Percentiles rank a stretch among this genome's conserved stretches.
Conservation (phyloP, 2,329 filamentous ascomycete genomes). For the Ascochyta lentis region DNA sequence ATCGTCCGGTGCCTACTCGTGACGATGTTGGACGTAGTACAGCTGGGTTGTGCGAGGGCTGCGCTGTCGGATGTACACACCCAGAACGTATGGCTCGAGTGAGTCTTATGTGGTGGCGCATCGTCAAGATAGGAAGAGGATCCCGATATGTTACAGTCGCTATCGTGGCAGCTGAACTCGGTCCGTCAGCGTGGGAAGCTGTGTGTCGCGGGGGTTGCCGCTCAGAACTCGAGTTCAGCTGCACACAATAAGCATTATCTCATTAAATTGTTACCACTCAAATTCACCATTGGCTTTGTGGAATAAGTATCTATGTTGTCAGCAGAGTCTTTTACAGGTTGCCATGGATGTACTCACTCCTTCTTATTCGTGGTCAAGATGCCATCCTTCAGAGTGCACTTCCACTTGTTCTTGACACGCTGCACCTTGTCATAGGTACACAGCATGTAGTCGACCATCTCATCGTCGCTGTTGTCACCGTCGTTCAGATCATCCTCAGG, state of each 20-base stretch:
- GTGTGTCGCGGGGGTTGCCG: constrained; percentile 2
- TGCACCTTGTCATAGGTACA: constrained; percentile 99
- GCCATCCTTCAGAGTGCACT: constrained; percentile 97
- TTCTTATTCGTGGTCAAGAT: constrained; percentile 91
- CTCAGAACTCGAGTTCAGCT: constrained; percentile 35
- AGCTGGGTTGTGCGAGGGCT: background rate
- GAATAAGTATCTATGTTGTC: constrained; percentile 76
- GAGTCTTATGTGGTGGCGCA: background rate
- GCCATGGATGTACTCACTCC: constrained; percentile 65
- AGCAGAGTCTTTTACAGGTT: background rate
- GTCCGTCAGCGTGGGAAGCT: constrained; percentile 12
- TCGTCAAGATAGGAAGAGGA: background rate
- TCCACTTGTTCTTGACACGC: constrained; percentile 95
- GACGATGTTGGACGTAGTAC: constrained; percentile 6
- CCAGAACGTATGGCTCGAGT: background rate
- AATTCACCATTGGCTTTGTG: constrained; percentile 98
- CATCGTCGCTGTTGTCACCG: constrained; percentile 86
- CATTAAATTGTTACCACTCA: constrained; percentile 74
- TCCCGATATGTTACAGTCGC: constrained; percentile 12
- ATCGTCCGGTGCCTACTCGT: constrained; percentile 11
- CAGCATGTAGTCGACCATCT: constrained; percentile 88
- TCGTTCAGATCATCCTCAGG: constrained; percentile 83
- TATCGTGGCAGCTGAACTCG: constrained; percentile 17
- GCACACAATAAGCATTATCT: constrained; percentile 24
- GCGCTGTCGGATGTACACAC: background rate